Evolutionary conservation across 2,329 filamentous ascomycete genomes (phyloP).

Genomic region (Epichloe gansuensis): DNA sequence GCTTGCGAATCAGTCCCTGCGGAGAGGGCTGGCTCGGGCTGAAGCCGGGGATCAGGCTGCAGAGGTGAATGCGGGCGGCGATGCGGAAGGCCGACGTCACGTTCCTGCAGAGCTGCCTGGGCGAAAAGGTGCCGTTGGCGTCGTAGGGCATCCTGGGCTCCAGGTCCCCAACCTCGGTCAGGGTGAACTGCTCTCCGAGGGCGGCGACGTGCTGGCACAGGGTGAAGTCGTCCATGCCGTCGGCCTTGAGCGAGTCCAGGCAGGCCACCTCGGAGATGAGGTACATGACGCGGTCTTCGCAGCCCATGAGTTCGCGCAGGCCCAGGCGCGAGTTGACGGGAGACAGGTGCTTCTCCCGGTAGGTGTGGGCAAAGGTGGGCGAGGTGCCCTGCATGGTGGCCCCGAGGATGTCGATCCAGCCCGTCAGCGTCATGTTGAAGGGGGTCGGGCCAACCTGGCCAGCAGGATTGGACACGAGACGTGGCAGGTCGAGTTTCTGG

Average conservation of each 20-base stretch:
- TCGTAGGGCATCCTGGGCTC: conserved; percentile 50
- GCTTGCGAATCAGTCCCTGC: conserved; percentile 63
- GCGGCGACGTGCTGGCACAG: conserved; percentile 82
- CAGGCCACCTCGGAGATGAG: conserved; percentile 95
- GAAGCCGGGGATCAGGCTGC: conserved; percentile 84
- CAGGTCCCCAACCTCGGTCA: conserved; percentile 57
- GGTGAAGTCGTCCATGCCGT: conserved; percentile 73
- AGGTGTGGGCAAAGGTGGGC: conserved; percentile 86
- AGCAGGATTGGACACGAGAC: conserved; percentile 48
- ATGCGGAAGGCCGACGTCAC: conserved; percentile 85
- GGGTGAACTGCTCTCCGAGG: conserved; percentile 75
- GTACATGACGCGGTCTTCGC: conserved; percentile 95
- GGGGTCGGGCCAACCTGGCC: conserved; percentile 48
- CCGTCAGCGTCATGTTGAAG: conserved; percentile 89
- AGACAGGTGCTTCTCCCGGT: conserved; percentile 84
- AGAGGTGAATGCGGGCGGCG: conserved; percentile 92
- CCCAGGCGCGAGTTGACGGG: conserved; percentile 50
- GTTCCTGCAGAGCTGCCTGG: conserved; percentile 75
- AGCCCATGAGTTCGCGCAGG: conserved; percentile 89
- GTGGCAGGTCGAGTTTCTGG: conserved; percentile 69
- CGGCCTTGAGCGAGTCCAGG: conserved; percentile 74
- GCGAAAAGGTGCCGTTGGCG: conserved; percentile 61
- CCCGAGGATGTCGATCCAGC: conserved; percentile 96
- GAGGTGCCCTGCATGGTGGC: conserved; percentile 81
- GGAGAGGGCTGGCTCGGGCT: conserved; percentile 62